phyloP scores from a whole-genome alignment of 164 flowering plant genomes.

The Umbilicus rupestris region DNA sequence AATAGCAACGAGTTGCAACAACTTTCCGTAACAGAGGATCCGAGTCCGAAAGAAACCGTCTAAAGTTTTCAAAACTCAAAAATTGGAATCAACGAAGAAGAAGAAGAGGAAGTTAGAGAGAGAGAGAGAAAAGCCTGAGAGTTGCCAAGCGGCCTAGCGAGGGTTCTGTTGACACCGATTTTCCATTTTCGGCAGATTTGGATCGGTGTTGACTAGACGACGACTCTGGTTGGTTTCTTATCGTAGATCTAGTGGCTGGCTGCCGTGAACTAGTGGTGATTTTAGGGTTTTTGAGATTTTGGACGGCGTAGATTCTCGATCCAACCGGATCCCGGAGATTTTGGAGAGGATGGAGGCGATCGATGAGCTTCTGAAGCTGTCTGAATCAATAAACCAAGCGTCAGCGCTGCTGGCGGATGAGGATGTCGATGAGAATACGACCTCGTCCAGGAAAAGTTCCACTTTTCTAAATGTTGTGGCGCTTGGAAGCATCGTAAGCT shows the following conservation, averaged over 20 bases:
- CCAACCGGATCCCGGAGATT: too few relatives aligned
- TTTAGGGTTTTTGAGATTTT: not conserved
- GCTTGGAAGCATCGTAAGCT: conserved; percentile 66
- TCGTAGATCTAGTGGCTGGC: not conserved
- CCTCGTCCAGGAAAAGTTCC: conserved; percentile 32
- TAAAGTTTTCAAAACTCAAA: not conserved
- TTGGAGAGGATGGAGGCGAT: conserved; percentile 6
- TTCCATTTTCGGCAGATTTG: not conserved
- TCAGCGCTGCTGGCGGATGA: conserved; percentile 1
- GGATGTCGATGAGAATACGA: conserved; percentile 43
- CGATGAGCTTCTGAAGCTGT: conserved; percentile 8
- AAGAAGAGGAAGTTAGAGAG: not conserved
- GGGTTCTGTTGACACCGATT: not conserved
- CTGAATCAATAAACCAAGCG: conserved; percentile 7
- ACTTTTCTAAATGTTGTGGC: conserved; percentile 69
- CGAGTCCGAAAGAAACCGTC: too few relatives aligned
- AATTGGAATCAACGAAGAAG: not conserved
- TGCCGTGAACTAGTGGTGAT: not conserved
- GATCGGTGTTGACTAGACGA: not conserved
- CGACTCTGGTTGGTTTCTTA: not conserved
- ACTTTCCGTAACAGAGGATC: too few relatives aligned
- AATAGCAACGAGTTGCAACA: too few relatives aligned
- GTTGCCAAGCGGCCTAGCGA: not conserved
- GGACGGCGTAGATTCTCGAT: not conserved
- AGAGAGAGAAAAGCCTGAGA: not conserved